phyloP scores from a whole-genome alignment of 1,284 basidiomycete genomes.

The Veloboletus limbatus region DNA sequence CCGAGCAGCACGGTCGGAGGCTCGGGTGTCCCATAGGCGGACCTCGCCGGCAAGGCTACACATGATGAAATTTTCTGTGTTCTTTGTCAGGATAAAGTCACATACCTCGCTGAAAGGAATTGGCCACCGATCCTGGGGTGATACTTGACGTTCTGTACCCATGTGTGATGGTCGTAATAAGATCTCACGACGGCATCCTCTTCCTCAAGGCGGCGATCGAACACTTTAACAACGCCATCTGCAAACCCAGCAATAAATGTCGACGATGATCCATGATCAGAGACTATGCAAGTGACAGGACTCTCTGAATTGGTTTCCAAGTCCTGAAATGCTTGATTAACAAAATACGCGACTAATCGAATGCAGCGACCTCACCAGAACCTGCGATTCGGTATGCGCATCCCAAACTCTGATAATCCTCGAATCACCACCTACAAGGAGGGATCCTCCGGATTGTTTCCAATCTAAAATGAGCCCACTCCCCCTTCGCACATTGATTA shows the following conservation, averaged over 20 bases:
- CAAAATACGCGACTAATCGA: not conserved
- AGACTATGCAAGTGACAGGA: slow-evolving; percentile 83
- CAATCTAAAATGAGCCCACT: slow-evolving; percentile 89
- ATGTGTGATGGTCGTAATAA: slow-evolving; percentile 83
- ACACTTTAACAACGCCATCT: slow-evolving; percentile 88
- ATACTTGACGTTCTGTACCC: slow-evolving; percentile 91
- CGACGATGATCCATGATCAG: slow-evolving; percentile 76
- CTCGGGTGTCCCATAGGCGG: slow-evolving; percentile 89
- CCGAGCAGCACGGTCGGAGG: slow-evolving; percentile 58
- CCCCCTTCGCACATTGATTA: slow-evolving; percentile 70
- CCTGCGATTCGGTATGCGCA: slow-evolving; percentile 84
- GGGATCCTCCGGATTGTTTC: slow-evolving; percentile 86
- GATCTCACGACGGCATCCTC: slow-evolving; percentile 82
- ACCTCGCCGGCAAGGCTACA: slow-evolving; percentile 86
- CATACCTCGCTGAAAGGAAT: slow-evolving; percentile 86
- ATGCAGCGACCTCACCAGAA: slow-evolving; percentile 53
- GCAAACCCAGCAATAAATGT: slow-evolving; percentile 91
- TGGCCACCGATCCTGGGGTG: slow-evolving; percentile 74
- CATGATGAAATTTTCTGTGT: not conserved
- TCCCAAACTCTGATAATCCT: slow-evolving; percentile 93
- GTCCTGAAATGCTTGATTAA: slow-evolving; percentile 48
- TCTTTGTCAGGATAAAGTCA: not conserved
- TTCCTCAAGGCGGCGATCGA: slow-evolving; percentile 86
- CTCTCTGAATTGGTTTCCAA: slow-evolving; percentile 88
- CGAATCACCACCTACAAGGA: slow-evolving; percentile 91